Conservation (phyloP, 305 asterid genomes). For the Withania somnifera region DNA sequence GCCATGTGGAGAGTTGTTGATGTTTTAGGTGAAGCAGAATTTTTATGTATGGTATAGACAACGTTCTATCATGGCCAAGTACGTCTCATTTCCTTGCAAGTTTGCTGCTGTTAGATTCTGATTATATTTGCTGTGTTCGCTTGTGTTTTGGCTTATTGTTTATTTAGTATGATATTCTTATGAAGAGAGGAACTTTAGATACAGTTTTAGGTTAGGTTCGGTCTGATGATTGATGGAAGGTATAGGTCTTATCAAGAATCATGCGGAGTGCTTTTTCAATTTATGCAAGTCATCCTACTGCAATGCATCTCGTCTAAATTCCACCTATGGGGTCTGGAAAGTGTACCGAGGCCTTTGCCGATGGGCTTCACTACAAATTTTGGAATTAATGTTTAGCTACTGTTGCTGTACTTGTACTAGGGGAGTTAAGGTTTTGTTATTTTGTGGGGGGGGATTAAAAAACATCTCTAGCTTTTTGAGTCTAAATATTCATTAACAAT, state of each 20-base stretch:
- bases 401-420: neutral
- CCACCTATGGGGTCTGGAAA: neutral
- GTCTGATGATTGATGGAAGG: neutral
- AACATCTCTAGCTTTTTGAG: neutral
- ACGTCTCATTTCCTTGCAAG: neutral
- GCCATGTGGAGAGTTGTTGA: conserved; percentile 40
- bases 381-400: neutral
- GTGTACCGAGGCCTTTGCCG: too few relatives aligned
- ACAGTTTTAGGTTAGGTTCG: neutral
- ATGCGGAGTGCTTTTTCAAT: too few relatives aligned
- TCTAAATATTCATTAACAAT: neutral
- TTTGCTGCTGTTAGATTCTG: neutral
- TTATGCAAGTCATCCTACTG: too few relatives aligned
- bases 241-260: neutral
- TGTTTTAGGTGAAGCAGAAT: conserved; percentile 41
- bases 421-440: too few relatives aligned
- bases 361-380: too few relatives aligned
- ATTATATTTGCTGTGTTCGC: neutral
- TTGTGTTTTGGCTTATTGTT: neutral
- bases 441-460: neutral
- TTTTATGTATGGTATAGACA: conserved; percentile 36
- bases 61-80: conserved; percentile 33
- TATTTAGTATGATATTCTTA: neutral
- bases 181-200: neutral
- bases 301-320: neutral